These are phyloP conservation scores for Globisporangium spiculum DNA, from an alignment of 352 stramenopile species.

Conservation along the genomic window DNA sequence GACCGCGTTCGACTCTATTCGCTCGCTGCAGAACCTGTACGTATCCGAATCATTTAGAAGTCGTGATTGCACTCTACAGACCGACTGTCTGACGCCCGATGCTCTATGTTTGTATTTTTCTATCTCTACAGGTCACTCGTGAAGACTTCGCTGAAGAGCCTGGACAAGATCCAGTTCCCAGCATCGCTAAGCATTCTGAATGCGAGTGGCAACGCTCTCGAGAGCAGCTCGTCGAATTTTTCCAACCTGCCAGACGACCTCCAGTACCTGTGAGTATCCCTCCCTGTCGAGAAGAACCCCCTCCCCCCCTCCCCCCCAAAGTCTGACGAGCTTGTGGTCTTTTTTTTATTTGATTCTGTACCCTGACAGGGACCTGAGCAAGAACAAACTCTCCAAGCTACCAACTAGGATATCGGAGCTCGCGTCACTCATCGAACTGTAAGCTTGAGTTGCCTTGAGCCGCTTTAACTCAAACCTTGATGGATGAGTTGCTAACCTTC, in stretches of 20 bases:
- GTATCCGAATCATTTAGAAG: slow-evolving; percentile 10
- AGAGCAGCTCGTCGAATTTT: slow-evolving; percentile 45
- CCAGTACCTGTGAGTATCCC: slow-evolving; percentile 43
- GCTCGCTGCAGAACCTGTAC: slow-evolving; percentile 53
- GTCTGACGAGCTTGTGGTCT: background rate
- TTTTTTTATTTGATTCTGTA: slow-evolving; percentile 2
- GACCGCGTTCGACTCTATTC: slow-evolving; percentile 41
- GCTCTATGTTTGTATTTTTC: background rate
- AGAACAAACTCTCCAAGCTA: slow-evolving; percentile 50
- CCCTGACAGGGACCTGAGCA: slow-evolving; percentile 46
- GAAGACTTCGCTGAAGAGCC: slow-evolving; percentile 45
- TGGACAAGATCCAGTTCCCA: slow-evolving; percentile 39
- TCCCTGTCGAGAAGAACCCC: too few species aligned
- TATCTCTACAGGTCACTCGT: slow-evolving; percentile 32
- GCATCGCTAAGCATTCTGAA: slow-evolving; percentile 46
- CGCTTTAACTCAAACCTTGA: background rate
- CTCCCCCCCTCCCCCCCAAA: background rate
- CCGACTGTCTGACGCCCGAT: background rate
- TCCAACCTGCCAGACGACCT: slow-evolving; percentile 39
- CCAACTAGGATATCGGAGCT: slow-evolving; percentile 42
- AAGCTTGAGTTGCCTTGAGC: slow-evolving; percentile 16
- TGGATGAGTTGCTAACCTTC: background rate
- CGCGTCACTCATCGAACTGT: slow-evolving; percentile 53
- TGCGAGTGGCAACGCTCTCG: slow-evolving; percentile 50
- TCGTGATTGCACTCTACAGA: background rate